Conservation (phyloP, 306 rosid genomes). For the Lotus japonicus region DNA sequence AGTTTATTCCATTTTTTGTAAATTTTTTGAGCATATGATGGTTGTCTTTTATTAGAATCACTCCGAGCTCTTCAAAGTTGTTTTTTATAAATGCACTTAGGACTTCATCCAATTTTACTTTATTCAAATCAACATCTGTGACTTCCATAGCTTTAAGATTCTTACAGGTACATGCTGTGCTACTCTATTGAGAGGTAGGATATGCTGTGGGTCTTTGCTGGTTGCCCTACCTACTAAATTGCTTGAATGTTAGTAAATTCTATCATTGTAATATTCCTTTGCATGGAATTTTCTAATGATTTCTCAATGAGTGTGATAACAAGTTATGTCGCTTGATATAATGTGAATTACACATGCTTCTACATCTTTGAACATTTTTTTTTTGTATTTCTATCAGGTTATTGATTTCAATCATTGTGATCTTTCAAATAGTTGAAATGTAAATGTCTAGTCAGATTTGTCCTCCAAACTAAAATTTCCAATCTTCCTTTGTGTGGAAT, state of each 20-base stretch:
- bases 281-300: conserved; percentile 16
- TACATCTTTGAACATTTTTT: not conserved
- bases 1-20: not conserved
- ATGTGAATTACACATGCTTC: conserved; percentile 5
- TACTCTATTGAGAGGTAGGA: conserved; percentile 83
- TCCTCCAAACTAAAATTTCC: not conserved
- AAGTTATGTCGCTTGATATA: conserved; percentile 1
- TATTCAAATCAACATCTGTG: conserved; percentile 34
- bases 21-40: conserved; percentile 31
- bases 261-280: conserved; percentile 36
- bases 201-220: conserved; percentile 79
- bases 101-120: conserved; percentile 23
- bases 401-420: not conserved
- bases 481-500: not conserved
- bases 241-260: conserved; percentile 68
- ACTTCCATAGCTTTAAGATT: conserved; percentile 69
- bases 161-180: conserved; percentile 83
- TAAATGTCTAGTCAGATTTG: not conserved
- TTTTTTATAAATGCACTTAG: conserved; percentile 19
- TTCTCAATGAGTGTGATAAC: conserved; percentile 11
- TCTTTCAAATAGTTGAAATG: conserved; percentile 1
- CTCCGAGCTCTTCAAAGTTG: conserved; percentile 20
- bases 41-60: conserved; percentile 21
- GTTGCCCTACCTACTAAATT: conserved; percentile 62
- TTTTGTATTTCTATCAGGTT: not conserved